Percentiles rank a stretch among this genome's conserved stretches.
Conservation (phyloP, 192 early-diverging fungal species). For the Lobosporangium transversale region DNA sequence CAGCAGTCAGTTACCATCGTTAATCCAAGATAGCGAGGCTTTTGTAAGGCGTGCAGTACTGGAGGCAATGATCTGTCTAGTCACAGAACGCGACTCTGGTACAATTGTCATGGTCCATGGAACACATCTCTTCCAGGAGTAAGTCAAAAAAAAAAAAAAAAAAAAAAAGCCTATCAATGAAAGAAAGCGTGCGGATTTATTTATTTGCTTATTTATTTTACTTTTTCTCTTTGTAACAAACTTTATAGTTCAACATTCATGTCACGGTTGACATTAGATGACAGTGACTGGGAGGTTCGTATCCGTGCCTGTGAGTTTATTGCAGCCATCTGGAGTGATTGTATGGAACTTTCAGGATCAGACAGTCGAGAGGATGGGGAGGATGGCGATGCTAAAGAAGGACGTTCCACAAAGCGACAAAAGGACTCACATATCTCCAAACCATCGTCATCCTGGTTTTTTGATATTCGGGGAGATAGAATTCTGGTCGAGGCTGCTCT, state of each 20-base stretch:
- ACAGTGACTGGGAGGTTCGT: conserved; percentile 61
- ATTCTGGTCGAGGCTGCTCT: conserved; percentile 49
- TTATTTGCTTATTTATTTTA: neutral
- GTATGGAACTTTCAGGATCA: conserved; percentile 28
- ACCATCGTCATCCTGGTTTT: conserved; percentile 53
- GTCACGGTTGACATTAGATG: conserved; percentile 55
- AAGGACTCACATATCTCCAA: conserved; percentile 20
- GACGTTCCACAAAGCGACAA: conserved; percentile 35
- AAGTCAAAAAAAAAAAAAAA: conserved; percentile 12
- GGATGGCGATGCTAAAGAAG: no score
- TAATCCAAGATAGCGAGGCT: conserved; percentile 62
- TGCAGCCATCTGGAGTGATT: conserved; percentile 56
- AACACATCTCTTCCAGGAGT: conserved; percentile 33
- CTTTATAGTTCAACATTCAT: conserved; percentile 51
- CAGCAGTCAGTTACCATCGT: conserved; percentile 45
- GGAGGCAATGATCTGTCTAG: conserved; percentile 61
- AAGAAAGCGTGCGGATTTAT: no score
- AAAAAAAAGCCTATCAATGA: no score
- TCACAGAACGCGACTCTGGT: conserved; percentile 57
- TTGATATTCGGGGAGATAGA: conserved; percentile 55
- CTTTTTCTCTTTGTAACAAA: neutral
- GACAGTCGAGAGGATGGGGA: neutral
- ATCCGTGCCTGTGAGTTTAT: conserved; percentile 61
- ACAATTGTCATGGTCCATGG: conserved; percentile 54
- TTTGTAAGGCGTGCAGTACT: conserved; percentile 63